phyloP scores from a whole-genome alignment of 2,329 filamentous ascomycete genomes.

The Aphanocladium album region DNA sequence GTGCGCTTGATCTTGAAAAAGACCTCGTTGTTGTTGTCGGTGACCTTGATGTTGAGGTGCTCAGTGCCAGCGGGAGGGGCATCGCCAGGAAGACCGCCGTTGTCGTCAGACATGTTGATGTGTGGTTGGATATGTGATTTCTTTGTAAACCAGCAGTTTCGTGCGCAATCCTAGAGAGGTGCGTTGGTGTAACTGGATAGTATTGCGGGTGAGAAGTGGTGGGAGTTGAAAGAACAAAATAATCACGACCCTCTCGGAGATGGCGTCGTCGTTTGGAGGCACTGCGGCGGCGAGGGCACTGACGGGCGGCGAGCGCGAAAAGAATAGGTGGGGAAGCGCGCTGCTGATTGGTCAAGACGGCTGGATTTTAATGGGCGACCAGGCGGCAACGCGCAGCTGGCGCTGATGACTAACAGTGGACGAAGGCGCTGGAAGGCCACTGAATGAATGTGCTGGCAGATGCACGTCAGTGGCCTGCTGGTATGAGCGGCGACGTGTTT shows the following conservation, averaged over 20 bases:
- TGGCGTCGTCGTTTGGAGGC: conserved; percentile 5
- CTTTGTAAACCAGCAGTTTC: too few species aligned
- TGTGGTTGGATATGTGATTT: neutral
- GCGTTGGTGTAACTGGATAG: neutral
- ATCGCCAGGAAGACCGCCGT: conserved; percentile 42
- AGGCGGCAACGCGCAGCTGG: neutral
- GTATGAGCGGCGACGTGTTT: neutral
- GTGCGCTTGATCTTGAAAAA: conserved; percentile 99
- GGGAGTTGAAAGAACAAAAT: neutral
- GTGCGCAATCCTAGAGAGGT: neutral
- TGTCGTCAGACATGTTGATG: conserved; percentile 46
- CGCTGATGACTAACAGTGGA: conserved; percentile 2
- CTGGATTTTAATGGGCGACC: neutral
- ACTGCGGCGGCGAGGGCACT: neutral
- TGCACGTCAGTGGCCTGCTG: neutral
- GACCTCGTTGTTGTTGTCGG: conserved; percentile 98
- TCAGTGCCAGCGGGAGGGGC: conserved; percentile 53
- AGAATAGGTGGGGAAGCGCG: conserved; percentile 1
- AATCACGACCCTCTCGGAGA: neutral
- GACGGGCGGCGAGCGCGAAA: neutral
- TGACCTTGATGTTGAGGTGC: conserved; percentile 98
- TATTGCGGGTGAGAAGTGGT: neutral
- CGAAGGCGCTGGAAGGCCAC: conserved; percentile 6
- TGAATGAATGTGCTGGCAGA: neutral
- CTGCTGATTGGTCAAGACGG: neutral